Percentiles rank a stretch among this genome's conserved stretches.
Evolutionary conservation across 345 rosid genomes (phyloP).

Genomic region (Triadica sebifera): DNA sequence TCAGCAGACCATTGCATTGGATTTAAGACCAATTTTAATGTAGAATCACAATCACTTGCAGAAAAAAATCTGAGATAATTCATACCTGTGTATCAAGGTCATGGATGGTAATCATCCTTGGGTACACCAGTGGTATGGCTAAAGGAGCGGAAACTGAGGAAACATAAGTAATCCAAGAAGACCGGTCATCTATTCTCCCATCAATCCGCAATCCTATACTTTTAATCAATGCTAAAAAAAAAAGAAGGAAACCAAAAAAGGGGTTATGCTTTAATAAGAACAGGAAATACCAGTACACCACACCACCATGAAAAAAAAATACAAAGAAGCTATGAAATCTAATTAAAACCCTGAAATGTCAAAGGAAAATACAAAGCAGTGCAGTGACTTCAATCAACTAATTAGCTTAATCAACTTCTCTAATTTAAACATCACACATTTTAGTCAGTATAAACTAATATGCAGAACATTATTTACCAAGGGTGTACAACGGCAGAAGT

Average conservation of each 20-base stretch:
- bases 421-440: neutral
- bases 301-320: neutral
- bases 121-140: slow-evolving; percentile 78
- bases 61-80: neutral
- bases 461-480: slow-evolving; percentile 46
- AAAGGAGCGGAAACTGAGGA: slow-evolving; percentile 68
- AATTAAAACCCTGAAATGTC: neutral
- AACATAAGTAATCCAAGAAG: slow-evolving; percentile 75
- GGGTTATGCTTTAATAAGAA: neutral
- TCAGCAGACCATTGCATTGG: slow-evolving; percentile 17
- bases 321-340: neutral
- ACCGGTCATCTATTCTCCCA: slow-evolving; percentile 87
- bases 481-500: slow-evolving; percentile 85
- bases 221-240: slow-evolving; percentile 73
- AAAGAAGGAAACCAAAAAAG: neutral
- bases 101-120: slow-evolving; percentile 85
- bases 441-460: neutral
- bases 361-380: neutral
- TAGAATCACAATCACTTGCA: neutral
- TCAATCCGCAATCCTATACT: slow-evolving; percentile 70
- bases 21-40: slow-evolving; percentile 17
- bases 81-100: slow-evolving; percentile 67
- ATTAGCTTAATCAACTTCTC: neutral
- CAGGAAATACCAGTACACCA: neutral
- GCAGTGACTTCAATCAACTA: neutral